Base-by-base conservation (phyloP, 805 yeast genomes). In the Wickerhamiella sergipiensis region DNA sequence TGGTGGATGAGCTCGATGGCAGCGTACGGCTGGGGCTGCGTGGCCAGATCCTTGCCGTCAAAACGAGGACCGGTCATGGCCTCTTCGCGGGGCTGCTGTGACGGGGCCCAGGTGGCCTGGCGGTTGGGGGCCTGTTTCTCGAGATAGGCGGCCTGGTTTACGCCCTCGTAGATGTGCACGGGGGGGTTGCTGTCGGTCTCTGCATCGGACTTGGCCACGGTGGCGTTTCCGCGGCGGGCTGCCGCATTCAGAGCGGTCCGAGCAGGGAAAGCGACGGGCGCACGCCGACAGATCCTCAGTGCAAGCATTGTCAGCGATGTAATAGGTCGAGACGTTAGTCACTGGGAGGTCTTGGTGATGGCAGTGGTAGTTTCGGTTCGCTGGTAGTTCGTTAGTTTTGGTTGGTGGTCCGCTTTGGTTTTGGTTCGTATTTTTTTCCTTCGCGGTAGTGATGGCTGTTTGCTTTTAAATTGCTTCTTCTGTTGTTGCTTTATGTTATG, bases 1-100 rank as follows among this genome's bases (percentile, higher is more conserved):
- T 81, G 70, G 31, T 83, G 81, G 59, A 86, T 83, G 66, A 86
- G 74, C 45, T 86, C 92, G 61, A 86, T 86, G 51, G 94, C 95
- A 43, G 94, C 85, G 55, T 79, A 78, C 6, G 95, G 87, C 60
- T 74, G 76, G 50, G 95, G 95, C 68, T 85, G 92, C 45, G 69
- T 62, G 6, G 69, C 67, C 51, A 85, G 69, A 61, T 85, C 87
- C 55, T 70, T 77, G 60, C 84, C 94, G 47, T 81, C 77, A 60
- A 85, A 85, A 58, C 89, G 73, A 3, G 84, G 79, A 53, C 80
- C 75, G 50, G 74, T 65, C 61, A 77, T 68, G 19, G 80, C 77
- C 33, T 78, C 79, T 40, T 71, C 62, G 63, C 86, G 75, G 40
- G 80, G 70, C 49, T 70, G 74, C 68, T 86, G 95, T 6, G 80